phyloP scores from a whole-genome alignment of 192 early-diverging fungal species.

The Dispira simplex region DNA sequence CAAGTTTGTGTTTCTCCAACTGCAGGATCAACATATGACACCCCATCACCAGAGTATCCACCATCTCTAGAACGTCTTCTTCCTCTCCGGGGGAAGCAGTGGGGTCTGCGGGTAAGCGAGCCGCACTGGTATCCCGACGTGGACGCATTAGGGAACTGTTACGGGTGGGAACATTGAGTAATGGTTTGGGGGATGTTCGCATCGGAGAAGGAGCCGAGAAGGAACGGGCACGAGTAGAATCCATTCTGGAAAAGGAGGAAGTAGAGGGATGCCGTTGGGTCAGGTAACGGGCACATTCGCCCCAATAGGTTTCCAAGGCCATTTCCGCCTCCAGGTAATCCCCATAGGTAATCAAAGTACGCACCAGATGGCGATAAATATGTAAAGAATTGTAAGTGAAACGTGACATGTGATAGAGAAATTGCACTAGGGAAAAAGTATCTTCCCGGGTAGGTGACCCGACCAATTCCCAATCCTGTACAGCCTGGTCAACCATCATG shows the following conservation, averaged over 20 bases:
- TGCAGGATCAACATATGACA: constrained; percentile 11
- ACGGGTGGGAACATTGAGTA: background rate
- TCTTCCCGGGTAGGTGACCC: constrained; percentile 32
- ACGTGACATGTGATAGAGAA: constrained; percentile 42
- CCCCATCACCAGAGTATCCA: constrained; percentile 10
- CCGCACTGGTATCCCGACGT: background rate
- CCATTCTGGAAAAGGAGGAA: background rate
- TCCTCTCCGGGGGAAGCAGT: constrained; percentile 16
- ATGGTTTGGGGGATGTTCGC: background rate
- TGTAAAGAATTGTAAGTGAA: constrained; percentile 57
- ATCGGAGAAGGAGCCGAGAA: constrained; percentile 8
- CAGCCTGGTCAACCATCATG: constrained; percentile 42
- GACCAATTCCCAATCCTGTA: constrained; percentile 39
- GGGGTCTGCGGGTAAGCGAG: background rate
- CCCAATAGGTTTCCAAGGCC: constrained; percentile 43
- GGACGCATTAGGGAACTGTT: constrained; percentile 1
- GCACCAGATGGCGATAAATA: constrained; percentile 44
- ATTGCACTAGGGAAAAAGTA: constrained; percentile 34
- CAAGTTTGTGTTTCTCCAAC: constrained; percentile 21
- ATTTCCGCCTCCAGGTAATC: constrained; percentile 64
- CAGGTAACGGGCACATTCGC: constrained; percentile 32
- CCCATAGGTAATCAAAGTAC: constrained; percentile 37
- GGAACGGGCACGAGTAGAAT: too few species aligned
- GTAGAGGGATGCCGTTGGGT: constrained; percentile 16
- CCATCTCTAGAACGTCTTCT: constrained; percentile 11